These are phyloP conservation scores for Backusella tarrabulga DNA, from an alignment of 192 early-diverging fungal species.

Conservation along the genomic window DNA sequence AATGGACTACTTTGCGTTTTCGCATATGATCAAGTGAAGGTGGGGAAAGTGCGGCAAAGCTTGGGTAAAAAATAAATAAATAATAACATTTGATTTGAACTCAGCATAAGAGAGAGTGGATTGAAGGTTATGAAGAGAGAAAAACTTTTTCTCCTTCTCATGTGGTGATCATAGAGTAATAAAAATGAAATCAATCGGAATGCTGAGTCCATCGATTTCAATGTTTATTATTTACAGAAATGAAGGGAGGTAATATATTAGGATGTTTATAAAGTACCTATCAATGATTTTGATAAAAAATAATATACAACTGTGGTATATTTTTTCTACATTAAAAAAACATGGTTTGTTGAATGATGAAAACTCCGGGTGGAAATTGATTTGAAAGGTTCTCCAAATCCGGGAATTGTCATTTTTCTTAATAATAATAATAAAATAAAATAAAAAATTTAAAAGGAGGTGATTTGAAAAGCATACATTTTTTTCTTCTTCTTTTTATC, in stretches of 20 bases:
- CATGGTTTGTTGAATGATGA: not conserved
- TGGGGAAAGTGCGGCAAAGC: conserved; percentile 8
- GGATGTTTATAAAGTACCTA: not conserved
- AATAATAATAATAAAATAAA: not conserved
- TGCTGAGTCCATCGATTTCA: not conserved
- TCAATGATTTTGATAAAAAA: not conserved
- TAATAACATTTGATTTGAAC: not conserved
- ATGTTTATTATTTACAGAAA: not conserved
- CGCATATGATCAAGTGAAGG: not conserved
- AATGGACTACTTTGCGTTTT: not conserved
- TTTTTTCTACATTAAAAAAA: not conserved
- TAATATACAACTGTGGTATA: not conserved
- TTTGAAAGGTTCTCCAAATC: not conserved
- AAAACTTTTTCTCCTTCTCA: not conserved
- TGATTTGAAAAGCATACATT: not conserved
- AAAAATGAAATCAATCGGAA: not conserved
- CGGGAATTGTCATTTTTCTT: not conserved
- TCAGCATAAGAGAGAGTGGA: not conserved
- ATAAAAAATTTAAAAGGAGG: conserved; percentile 8
- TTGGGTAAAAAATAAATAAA: not conserved
- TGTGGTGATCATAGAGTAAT: conserved; percentile 1
- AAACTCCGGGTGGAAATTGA: not conserved
- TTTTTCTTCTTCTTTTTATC: not conserved
- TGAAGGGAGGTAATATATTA: not conserved
- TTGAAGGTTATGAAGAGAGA: not conserved